phyloP scores from a whole-genome alignment of 352 stramenopile genomes.

The Phytopythium ostracodes region DNA sequence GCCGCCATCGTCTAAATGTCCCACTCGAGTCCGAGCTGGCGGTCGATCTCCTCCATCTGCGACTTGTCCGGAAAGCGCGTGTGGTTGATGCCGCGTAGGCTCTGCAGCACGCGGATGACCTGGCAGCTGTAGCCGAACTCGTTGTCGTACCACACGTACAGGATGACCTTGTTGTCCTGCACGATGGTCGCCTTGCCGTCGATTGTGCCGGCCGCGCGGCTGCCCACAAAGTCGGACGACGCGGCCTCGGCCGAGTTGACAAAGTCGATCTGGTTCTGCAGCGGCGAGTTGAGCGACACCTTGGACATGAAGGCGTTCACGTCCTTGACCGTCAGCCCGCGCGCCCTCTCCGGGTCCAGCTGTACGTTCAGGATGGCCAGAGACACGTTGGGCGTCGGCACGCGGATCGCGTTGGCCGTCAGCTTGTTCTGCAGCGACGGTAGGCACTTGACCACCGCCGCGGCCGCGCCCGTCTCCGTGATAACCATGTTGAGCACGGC shows the following conservation, averaged over 20 bases:
- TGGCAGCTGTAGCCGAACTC: conserved; percentile 89
- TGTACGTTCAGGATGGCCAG: conserved; percentile 96
- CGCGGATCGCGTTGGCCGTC: conserved; percentile 98
- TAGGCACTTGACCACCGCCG: conserved; percentile 86
- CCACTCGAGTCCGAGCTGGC: conserved; percentile 45
- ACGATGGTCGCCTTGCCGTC: conserved; percentile 86
- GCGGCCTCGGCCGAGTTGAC: conserved; percentile 80
- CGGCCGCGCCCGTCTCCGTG: conserved; percentile 80
- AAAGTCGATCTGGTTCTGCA: conserved; percentile 89
- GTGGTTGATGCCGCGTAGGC: conserved; percentile 76
- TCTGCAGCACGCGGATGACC: conserved; percentile 78
- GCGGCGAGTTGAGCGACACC: conserved; percentile 74
- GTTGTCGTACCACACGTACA: conserved; percentile 92
- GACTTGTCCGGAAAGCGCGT: conserved; percentile 63
- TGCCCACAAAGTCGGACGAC: conserved; percentile 83
- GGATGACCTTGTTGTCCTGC: conserved; percentile 76
- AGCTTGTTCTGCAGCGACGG: conserved; percentile 96
- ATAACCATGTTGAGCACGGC: conserved; percentile 90
- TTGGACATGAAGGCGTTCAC: conserved; percentile 80
- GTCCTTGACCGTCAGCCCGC: conserved; percentile 57
- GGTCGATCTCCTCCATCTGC: conserved; percentile 68
- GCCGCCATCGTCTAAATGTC: conserved; percentile 32
- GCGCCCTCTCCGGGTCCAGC: conserved; percentile 76
- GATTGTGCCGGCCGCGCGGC: conserved; percentile 64
- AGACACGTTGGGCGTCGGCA: conserved; percentile 98